Base-by-base conservation (phyloP, 495 filamentous ascomycete species). In the Aeminium ludgeri region DNA sequence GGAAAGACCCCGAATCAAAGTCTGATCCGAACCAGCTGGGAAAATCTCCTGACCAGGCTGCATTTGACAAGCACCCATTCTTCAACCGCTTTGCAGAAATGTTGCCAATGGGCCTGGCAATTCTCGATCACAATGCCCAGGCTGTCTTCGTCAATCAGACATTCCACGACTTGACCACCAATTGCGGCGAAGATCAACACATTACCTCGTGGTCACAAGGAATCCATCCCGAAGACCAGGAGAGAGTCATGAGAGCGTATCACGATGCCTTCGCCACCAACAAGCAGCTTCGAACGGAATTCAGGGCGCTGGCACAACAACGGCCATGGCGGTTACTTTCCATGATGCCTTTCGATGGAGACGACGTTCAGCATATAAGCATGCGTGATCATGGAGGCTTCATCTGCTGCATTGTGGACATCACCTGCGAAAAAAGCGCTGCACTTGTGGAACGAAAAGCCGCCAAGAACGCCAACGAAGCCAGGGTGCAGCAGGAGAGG, bases 131-230 rank as follows among this genome's bases (percentile, higher is more conserved):
- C 17, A 46, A 50, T 13, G 58, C 58, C 12, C 47, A 55, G 29
- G 51, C 56, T 8, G 46, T 60, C 2, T 60, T 59, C 34, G 58
- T 60, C 10, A 60, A 60, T 31, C 49, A 56, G 27, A 41, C 42
- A 12, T 60, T 60, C 40, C 59, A 57, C 40, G 44, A 50, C 15
- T 46, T 60, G 17, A 60, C 58, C 11, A 58, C 54, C 5, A 56
- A 59, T 35, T 38, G 46, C 11, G 40, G 37, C 8, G 30, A 36
- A 6, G 38, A 52, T 3, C 44, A 55, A 19, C 42, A 47, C 6
- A 59, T 60, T 32, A 53, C 36, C 3, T 49, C 52, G 10, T 60
- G 58, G 58, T 56, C 58, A 6, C 49, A 59, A 29, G 59, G 56
- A 28, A 60, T 60, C 30, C 40, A 60, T 34, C 37, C 49, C 1